Base-by-base conservation (phyloP, 2,329 filamentous ascomycete species). In the Fusarium sambucinum region DNA sequence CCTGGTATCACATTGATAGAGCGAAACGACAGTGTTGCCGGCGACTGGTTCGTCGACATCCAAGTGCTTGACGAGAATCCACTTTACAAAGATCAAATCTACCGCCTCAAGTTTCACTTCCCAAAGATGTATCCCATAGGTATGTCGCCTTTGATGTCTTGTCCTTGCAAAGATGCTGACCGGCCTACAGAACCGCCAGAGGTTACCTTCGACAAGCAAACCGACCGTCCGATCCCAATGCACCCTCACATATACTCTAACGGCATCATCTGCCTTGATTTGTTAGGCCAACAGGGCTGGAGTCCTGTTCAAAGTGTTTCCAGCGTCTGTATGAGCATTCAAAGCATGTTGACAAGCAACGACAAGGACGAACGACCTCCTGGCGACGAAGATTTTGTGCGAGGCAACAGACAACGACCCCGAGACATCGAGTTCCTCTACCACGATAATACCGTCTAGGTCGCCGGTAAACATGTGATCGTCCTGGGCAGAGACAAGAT, bases 201-300 rank as follows among this genome's bases (percentile, higher is more conserved):
- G 84, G 96, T 98, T 70, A 92, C 92, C 58, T 99, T 99, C 76
- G 85, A 93, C 56, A 84, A 89, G 73, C 82, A 87, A 54, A 78
- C 87, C 33, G 83, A 86, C 72, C 86, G 88, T 44, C 85, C 86
- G 37, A 94, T 99, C 74, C 96, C 96, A 1, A 94, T 97, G 78
- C 96, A 99, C 76, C 96, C 96, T 5, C 96, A 99, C 82, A 92
- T 99, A 79, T 99, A 99, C 83, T 96, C 92, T 73, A 99, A 99
- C 80, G 96, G 96, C 73, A 97, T 98, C 79, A 99, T 99, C 77
- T 99, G 96, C 76, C 90, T 99, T 48, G 96, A 99, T 74, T 87
- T 99, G 2, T 89, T 99, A 11, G 93, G 93, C 53, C 84, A 87
- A 12, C 90, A 93, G 68, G 96, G 96, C 58, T 99, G 96, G 96